Base-by-base conservation (phyloP, 495 filamentous ascomycete genomes). In the Hypoxylon trugodes region DNA sequence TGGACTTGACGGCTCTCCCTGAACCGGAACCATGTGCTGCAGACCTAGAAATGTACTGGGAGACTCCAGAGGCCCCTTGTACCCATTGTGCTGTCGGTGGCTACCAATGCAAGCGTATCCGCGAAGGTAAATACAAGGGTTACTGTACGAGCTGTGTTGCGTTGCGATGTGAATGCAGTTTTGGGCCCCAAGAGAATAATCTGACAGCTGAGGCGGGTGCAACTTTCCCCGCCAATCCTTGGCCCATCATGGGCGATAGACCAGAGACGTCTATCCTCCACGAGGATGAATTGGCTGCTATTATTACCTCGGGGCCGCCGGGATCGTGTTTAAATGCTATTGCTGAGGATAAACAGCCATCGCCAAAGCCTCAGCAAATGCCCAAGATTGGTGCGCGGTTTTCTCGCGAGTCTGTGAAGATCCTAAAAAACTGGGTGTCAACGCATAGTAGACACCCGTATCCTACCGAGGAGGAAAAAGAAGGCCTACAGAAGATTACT, bases 91-190 rank as follows among this genome's bases (percentile, higher is more conserved):
- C 81, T 28, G 73, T 80, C 9, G 86, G 84, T 74, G 80, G 86
- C 18, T 84, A 93, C 52, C 82, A 92, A 60, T 96, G 91, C 79
- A 92, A 92, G 74, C 77, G 87, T 43, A 86, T 89, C 35, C 82
- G 82, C 30, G 82, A 90, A 70, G 88, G 89, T 75, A 80, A 82
- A 51, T 83, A 88, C 70, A 83, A 84, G 64, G 84, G 82, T 51
- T 84, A 83, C 21, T 96, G 91, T 74, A 92, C 89, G 2, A 87
- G 88, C 61, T 96, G 91, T 69, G 87, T 89, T 61, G 89, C 89
- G 18, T 79, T 94, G 13, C 90, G 85, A 37, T 83, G 88, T 38
- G 81, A 83, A 55, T 93, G 90, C 78, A 92, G 88, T 73, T 89
- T 92, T 49, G 79, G 76, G 2, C 74, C 52, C 18, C 59, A 45